Evolutionary conservation across 2,329 filamentous ascomycete genomes (phyloP).

Genomic region (Microsporum audouinii): DNA sequence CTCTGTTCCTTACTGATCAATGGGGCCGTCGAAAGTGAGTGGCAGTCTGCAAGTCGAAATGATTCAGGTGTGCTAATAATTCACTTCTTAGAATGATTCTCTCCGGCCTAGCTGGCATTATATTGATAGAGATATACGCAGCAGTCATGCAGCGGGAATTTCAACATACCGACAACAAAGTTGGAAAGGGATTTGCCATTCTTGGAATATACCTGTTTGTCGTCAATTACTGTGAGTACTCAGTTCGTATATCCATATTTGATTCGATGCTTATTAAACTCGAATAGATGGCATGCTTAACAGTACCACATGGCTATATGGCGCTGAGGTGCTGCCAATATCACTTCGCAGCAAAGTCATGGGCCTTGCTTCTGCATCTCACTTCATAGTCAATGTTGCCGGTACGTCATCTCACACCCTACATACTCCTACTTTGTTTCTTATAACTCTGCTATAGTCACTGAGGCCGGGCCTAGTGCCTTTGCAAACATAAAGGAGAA

Average conservation of each 20-base stretch:
- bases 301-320: constrained; percentile 46
- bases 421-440: not conserved
- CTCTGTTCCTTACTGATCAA: constrained; percentile 43
- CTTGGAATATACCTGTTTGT: constrained; percentile 50
- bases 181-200: constrained; percentile 50
- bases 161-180: constrained; percentile 42
- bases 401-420: constrained; percentile 20
- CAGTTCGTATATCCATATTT: not conserved
- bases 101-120: constrained; percentile 40
- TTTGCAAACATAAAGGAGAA: constrained; percentile 49
- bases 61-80: not conserved
- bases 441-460: constrained; percentile 24
- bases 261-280: not conserved
- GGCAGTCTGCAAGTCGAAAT: not conserved
- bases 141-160: constrained; percentile 49
- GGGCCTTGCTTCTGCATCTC: constrained; percentile 43
- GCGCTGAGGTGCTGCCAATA: constrained; percentile 45
- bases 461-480: constrained; percentile 45
- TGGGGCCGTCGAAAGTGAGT: constrained; percentile 47
- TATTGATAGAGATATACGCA: constrained; percentile 48
- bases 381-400: constrained; percentile 46
- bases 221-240: constrained; percentile 40
- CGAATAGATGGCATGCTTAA: constrained; percentile 42
- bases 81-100: constrained; percentile 42
- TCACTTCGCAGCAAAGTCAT: constrained; percentile 45